phyloP scores from a whole-genome alignment of 164 flowering plant genomes.

The Piper betle region DNA sequence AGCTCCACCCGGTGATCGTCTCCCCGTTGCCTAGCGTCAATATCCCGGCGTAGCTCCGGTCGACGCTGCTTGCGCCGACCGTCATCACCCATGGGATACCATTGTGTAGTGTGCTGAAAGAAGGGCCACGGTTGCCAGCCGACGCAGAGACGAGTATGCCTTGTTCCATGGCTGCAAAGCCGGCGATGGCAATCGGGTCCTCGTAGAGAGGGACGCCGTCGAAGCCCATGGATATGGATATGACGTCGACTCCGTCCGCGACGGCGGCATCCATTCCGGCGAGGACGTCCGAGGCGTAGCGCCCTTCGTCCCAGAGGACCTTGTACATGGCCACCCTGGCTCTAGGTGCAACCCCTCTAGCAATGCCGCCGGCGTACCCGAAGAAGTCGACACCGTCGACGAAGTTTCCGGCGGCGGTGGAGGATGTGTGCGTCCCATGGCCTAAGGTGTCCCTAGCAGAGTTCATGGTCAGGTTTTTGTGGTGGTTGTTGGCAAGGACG shows the following conservation, averaged over 20 bases:
- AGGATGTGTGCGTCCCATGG: conserved; percentile 57
- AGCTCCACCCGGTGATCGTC: conserved; percentile 16
- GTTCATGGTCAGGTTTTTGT: conserved; percentile 31
- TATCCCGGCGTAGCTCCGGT: conserved; percentile 22
- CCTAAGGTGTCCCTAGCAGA: conserved; percentile 46
- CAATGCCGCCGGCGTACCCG: conserved; percentile 47
- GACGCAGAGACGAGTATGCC: conserved; percentile 32
- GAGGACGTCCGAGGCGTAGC: conserved; percentile 27
- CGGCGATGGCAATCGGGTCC: conserved; percentile 41
- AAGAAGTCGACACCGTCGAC: conserved; percentile 25
- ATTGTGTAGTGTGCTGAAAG: conserved; percentile 14
- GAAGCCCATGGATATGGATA: conserved; percentile 47
- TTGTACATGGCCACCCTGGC: conserved; percentile 51
- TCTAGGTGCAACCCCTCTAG: conserved; percentile 46
- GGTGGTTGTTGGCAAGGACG: conserved; percentile 20
- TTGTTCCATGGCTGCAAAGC: conserved; percentile 44
- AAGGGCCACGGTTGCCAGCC: conserved; percentile 32
- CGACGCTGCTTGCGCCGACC: conserved; percentile 33
- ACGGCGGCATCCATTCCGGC: conserved; percentile 54
- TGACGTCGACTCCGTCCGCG: conserved; percentile 56
- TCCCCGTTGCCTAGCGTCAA: conserved; percentile 32
- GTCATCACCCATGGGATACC: conserved; percentile 39
- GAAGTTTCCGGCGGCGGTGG: conserved; percentile 47
- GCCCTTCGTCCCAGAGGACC: conserved; percentile 24
- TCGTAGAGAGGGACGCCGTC: conserved; percentile 16